Evolutionary conservation across 345 rosid species (phyloP).

Genomic region (Populus tremula): DNA sequence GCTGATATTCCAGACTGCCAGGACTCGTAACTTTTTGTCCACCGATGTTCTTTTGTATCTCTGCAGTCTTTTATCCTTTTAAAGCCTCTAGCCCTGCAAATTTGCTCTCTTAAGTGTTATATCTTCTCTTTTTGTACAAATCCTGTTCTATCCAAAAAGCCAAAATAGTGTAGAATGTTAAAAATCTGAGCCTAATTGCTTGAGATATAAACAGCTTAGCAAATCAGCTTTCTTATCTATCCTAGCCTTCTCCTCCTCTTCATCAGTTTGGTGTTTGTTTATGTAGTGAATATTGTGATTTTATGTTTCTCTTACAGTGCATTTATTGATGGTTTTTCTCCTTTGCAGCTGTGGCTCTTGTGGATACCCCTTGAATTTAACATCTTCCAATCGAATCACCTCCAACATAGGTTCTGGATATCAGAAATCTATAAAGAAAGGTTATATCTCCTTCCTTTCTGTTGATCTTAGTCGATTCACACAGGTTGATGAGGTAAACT

Average conservation of each 20-base stretch:
- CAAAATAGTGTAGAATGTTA: neutral
- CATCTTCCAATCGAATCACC: constrained; percentile 44
- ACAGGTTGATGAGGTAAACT: constrained; percentile 57
- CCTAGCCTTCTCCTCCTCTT: neutral
- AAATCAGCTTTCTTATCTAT: constrained; percentile 5
- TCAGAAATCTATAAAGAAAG: constrained; percentile 42
- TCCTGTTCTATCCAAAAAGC: neutral
- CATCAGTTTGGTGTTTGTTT: neutral
- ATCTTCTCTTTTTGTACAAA: neutral
- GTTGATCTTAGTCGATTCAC: constrained; percentile 62
- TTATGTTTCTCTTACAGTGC: neutral
- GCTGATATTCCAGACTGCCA: neutral
- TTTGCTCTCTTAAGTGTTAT: neutral
- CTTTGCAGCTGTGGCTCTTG: constrained; percentile 60
- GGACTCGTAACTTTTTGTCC: neutral
- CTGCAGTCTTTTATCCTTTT: neutral
- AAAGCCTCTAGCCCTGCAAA: neutral
- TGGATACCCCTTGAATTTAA: constrained; percentile 57
- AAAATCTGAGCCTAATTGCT: too few species aligned
- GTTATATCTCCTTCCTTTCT: constrained; percentile 42
- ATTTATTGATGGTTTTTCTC: constrained; percentile 8
- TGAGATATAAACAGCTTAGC: neutral
- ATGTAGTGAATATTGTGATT: neutral
- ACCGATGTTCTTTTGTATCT: neutral
- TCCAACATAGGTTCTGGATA: constrained; percentile 45